These are phyloP conservation scores for Pontederia crassipes DNA, from an alignment of 176 grass and related monocot species.

Conservation along the genomic window DNA sequence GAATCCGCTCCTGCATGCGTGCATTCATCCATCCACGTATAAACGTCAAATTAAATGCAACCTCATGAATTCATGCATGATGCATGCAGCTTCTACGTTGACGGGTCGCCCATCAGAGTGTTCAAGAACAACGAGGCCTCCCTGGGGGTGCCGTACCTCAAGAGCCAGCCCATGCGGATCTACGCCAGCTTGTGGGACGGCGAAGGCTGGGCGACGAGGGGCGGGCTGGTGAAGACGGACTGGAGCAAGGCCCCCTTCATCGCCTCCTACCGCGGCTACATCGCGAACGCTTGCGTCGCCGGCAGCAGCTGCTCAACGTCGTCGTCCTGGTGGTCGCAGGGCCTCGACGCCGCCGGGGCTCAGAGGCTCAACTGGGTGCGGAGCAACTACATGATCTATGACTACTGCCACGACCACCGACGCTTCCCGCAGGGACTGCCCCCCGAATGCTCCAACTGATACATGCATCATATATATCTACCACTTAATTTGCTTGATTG, in stretches of 20 bases:
- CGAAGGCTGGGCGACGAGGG: conserved; percentile 65
- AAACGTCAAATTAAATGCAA: too few species aligned
- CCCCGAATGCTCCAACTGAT: too few species aligned
- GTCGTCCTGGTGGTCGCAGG: conserved; percentile 38
- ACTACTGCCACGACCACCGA: too few species aligned
- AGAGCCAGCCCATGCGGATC: conserved; percentile 34
- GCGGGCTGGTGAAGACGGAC: conserved; percentile 59
- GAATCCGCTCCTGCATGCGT: neutral
- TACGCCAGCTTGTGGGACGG: conserved; percentile 60
- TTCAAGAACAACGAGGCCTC: conserved; percentile 50
- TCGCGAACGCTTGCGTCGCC: conserved; percentile 28
- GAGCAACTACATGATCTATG: too few species aligned
- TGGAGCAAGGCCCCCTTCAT: conserved; percentile 42
- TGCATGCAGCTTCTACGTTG: conserved; percentile 43
- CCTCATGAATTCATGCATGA: neutral
- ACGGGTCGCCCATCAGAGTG: conserved; percentile 57
- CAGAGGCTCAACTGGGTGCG: conserved; percentile 36
- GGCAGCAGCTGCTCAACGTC: too few species aligned
- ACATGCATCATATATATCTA: too few species aligned
- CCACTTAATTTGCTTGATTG: too few species aligned
- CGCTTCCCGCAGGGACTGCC: too few species aligned
- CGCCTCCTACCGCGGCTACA: conserved; percentile 39
- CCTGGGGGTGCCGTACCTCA: conserved; percentile 44
- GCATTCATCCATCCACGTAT: too few species aligned
- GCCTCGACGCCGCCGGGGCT: conserved; percentile 68